Conservation (phyloP, 164 flowering plant species). For the Liquidambar formosana region DNA sequence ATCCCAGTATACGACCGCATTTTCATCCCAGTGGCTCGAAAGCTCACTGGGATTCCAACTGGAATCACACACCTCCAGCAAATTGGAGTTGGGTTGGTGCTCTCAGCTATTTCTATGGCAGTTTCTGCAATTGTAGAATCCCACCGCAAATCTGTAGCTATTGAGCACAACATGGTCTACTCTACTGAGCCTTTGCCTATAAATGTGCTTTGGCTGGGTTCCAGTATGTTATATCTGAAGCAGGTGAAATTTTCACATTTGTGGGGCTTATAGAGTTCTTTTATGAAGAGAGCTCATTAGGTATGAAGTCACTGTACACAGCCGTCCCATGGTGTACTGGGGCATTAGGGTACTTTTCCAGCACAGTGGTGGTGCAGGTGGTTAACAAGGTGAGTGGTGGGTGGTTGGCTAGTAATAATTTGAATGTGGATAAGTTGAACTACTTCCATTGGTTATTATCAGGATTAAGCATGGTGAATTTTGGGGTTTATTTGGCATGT, state of each 20-base stretch:
- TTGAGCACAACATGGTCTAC: slow-evolving; percentile 53
- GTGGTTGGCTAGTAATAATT: slow-evolving; percentile 63
- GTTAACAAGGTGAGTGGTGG: slow-evolving; percentile 70
- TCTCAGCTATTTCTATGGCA: slow-evolving; percentile 65
- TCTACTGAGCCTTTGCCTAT: slow-evolving; percentile 49
- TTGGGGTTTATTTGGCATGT: slow-evolving; percentile 57
- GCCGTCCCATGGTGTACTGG: slow-evolving; percentile 62
- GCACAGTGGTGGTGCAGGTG: slow-evolving; percentile 62
- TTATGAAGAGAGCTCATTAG: slow-evolving; percentile 61
- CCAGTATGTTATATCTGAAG: slow-evolving; percentile 64
- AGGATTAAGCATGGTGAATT: slow-evolving; percentile 49
- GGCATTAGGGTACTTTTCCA: slow-evolving; percentile 65
- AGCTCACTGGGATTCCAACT: slow-evolving; percentile 58
- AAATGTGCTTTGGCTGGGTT: slow-evolving; percentile 64
- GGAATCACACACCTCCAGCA: slow-evolving; percentile 67
- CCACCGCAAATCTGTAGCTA: slow-evolving; percentile 47
- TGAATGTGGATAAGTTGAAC: slow-evolving; percentile 61
- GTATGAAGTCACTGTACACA: slow-evolving; percentile 64
- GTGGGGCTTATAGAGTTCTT: slow-evolving; percentile 75
- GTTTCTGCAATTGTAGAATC: slow-evolving; percentile 55
- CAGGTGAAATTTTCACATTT: slow-evolving; percentile 67
- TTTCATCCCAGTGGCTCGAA: slow-evolving; percentile 58
- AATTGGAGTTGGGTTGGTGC: slow-evolving; percentile 59
- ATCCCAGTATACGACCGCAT: slow-evolving; percentile 64
- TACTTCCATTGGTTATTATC: slow-evolving; percentile 72